These are phyloP conservation scores for Hirsutella rhossiliensis DNA, from an alignment of 2,329 filamentous ascomycete species.

Conservation along the genomic window DNA sequence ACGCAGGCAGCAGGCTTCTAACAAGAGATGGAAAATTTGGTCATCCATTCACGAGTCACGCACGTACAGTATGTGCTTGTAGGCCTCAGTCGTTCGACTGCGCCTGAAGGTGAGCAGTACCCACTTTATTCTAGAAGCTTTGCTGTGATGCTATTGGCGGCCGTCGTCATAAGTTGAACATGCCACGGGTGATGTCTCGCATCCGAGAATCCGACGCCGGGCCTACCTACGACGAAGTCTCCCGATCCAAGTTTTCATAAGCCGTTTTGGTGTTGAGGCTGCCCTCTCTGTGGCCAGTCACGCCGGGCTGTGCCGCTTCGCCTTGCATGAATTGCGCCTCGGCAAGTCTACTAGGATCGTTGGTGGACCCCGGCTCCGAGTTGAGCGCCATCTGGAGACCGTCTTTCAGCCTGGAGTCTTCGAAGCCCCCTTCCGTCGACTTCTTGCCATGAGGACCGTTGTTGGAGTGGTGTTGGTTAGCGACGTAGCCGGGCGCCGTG, in stretches of 20 bases:
- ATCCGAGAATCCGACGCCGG: too few species aligned
- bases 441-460: slow-evolving; percentile 31
- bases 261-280: slow-evolving; percentile 13
- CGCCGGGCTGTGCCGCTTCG: slow-evolving; percentile 10
- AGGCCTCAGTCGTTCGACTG: too few species aligned
- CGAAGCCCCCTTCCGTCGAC: slow-evolving; percentile 24
- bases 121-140: too few species aligned
- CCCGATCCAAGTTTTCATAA: slow-evolving; percentile 18
- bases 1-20: too few species aligned
- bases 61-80: too few species aligned
- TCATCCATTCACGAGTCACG: too few species aligned
- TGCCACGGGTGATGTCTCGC: too few species aligned
- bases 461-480: slow-evolving; percentile 19
- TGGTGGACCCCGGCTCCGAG: slow-evolving; percentile 30
- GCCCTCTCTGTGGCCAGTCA: slow-evolving; percentile 14
- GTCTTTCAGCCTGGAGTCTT: slow-evolving; percentile 19
- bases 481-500: slow-evolving; percentile 25
- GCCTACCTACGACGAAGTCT: slow-evolving; percentile 12
- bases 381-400: slow-evolving; percentile 25
- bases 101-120: too few species aligned
- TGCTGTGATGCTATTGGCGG: too few species aligned
- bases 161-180: too few species aligned
- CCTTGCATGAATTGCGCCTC: slow-evolving; percentile 27
- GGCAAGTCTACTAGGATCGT: slow-evolving; percentile 34
- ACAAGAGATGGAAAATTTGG: too few species aligned